Percentiles rank a stretch among this genome's conserved stretches.
These are phyloP conservation scores for Fusarium dimerum DNA, from an alignment of 2,329 filamentous ascomycete genomes.

Conservation along the genomic window DNA sequence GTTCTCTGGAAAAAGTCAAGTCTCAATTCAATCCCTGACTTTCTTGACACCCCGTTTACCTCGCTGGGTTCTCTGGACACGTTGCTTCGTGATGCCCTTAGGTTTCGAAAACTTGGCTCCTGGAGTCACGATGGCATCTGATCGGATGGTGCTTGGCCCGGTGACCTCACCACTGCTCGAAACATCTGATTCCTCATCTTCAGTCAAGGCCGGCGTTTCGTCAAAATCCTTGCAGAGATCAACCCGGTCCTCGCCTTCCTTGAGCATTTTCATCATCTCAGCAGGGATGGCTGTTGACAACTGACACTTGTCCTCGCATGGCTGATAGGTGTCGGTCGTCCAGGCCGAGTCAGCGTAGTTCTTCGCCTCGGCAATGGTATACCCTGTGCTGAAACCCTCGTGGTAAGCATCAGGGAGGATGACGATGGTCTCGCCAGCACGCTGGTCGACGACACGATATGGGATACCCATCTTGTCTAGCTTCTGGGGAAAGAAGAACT, in stretches of 20 bases:
- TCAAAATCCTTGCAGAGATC: constrained; percentile 36
- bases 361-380: constrained; percentile 43
- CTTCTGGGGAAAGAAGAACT: constrained; percentile 43
- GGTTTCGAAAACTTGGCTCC: not conserved
- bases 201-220: not conserved
- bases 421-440: constrained; percentile 42
- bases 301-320: constrained; percentile 35
- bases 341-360: constrained; percentile 41
- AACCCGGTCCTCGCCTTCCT: constrained; percentile 34
- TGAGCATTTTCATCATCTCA: constrained; percentile 34
- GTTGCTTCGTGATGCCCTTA: constrained; percentile 17
- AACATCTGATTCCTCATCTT: not conserved
- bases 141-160: no score
- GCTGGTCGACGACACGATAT: constrained; percentile 40
- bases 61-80: constrained; percentile 5
- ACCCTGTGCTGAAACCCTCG: constrained; percentile 44
- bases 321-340: constrained; percentile 37
- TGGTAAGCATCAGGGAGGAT: constrained; percentile 43
- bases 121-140: no score
- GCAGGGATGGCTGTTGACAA: constrained; percentile 40
- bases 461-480: constrained; percentile 41
- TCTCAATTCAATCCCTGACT: no score
- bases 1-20: no score
- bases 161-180: not conserved
- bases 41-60: not conserved